Percentiles rank a stretch among this genome's conserved stretches.
These are phyloP conservation scores for Metroxylon sagu DNA, from an alignment of 176 grass and related monocot genomes.

Conservation along the genomic window DNA sequence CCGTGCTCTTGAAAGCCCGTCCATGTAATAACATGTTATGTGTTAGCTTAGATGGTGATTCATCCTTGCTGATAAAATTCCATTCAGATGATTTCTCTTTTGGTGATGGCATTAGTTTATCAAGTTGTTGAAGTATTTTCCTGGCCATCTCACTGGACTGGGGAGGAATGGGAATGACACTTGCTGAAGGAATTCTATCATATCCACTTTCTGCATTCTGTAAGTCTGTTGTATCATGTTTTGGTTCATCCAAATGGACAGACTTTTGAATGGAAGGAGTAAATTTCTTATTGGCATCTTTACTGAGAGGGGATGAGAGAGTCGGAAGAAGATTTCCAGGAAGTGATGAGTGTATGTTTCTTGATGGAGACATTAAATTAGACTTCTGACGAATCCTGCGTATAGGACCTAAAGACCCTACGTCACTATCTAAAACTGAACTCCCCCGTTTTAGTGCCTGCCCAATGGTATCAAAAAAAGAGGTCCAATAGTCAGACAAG, in stretches of 20 bases:
- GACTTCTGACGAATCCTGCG: slow-evolving; percentile 28
- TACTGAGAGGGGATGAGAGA: slow-evolving; percentile 17
- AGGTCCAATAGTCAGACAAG: background rate
- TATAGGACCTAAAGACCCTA: slow-evolving; percentile 18
- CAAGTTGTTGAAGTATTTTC: slow-evolving; percentile 56
- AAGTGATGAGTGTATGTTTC: slow-evolving; percentile 19
- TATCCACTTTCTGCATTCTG: background rate
- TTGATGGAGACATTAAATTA: slow-evolving; percentile 24
- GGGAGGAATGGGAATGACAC: slow-evolving; percentile 24
- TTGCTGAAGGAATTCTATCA: slow-evolving; percentile 2
- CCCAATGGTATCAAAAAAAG: background rate
- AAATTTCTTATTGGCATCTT: slow-evolving; percentile 22
- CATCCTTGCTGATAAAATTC: slow-evolving; percentile 8
- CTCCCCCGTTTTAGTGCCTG: slow-evolving; percentile 44
- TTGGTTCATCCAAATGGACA: slow-evolving; percentile 18
- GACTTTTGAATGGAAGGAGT: slow-evolving; percentile 23
- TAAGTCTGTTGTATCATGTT: background rate
- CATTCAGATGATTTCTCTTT: slow-evolving; percentile 29
- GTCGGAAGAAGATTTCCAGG: slow-evolving; percentile 15
- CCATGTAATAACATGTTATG: background rate
- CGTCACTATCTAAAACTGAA: slow-evolving; percentile 23
- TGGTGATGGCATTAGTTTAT: slow-evolving; percentile 28
- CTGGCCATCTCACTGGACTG: slow-evolving; percentile 43
- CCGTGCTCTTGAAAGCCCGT: slow-evolving; percentile 5
- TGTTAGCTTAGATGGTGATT: slow-evolving; percentile 6